phyloP scores from a whole-genome alignment of 1,284 basidiomycete genomes.

The Austroboletus niveus region DNA sequence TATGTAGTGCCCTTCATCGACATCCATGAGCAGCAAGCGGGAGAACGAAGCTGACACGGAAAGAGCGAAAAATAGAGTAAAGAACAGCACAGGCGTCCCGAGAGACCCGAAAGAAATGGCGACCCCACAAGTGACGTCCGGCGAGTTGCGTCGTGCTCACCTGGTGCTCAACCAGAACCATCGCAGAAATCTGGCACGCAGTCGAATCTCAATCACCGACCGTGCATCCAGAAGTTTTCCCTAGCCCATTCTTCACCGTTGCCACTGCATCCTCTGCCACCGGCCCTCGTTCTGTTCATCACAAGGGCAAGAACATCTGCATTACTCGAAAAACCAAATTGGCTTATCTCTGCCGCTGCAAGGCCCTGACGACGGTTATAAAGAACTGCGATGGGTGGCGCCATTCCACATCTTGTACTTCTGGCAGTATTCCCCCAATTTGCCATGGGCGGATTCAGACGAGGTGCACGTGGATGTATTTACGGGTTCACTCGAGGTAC shows the following conservation, averaged over 20 bases:
- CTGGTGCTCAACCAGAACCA: constrained; percentile 5
- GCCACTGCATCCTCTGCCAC: too few relatives aligned
- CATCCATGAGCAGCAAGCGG: too few relatives aligned
- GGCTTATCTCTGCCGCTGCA: constrained; percentile 79
- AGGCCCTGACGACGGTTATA: constrained; percentile 82
- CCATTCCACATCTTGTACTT: constrained; percentile 79
- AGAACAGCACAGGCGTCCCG: constrained; percentile 6
- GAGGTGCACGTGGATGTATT: constrained; percentile 67
- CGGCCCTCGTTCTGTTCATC: constrained; percentile 72
- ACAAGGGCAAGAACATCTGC: constrained; percentile 78
- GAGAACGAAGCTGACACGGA: background rate
- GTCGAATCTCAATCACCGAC: constrained; percentile 13
- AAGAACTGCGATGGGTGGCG: too few relatives aligned
- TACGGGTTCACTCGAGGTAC: constrained; percentile 76
- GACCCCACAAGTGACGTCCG: background rate
- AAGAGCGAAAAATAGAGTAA: constrained; percentile 25
- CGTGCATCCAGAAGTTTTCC: too few relatives aligned
- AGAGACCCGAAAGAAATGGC: constrained; percentile 5
- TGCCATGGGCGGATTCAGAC: constrained; percentile 65
- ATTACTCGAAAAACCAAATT: constrained; percentile 77
- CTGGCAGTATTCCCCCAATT: constrained; percentile 68
- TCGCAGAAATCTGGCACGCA: constrained; percentile 3
- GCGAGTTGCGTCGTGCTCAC: too few relatives aligned
- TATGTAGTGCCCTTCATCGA: too few relatives aligned
- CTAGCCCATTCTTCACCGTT: too few relatives aligned